Evolutionary conservation across 2,329 filamentous ascomycete species (phyloP), one percentile per base, ranked within the genome.

Genomic region (Dendrostoma leiphaemia): DNA sequence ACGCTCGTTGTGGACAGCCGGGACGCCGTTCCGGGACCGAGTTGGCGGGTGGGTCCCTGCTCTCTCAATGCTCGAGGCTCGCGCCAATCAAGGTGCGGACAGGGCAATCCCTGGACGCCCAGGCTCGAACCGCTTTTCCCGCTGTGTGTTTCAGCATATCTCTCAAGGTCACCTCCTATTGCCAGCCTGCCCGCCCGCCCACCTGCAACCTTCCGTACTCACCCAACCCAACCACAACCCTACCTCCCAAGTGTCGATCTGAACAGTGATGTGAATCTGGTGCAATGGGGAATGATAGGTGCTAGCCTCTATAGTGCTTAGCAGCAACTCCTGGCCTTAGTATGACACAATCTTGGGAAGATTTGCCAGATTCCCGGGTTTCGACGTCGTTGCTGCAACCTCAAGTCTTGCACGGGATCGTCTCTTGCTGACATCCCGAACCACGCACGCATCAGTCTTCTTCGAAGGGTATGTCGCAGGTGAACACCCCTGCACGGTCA

Each of bases 401-500:
- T n/a, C n/a, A n/a, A 17, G 10, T 37, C 23, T 23, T 37, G 45
- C 31, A 37, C 32, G 32, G 45, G 31, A 48, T 37, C 31, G 21
- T 17, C 23, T 23, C 34, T 26, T 19, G 24, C 29, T 23, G 35
- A 31, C 12, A 53, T 46, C 54, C n/a, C 50, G 50, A 47, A 21
- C 49, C 54, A 51, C 41, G 23, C n/a, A n/a, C n/a, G n/a, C n/a
- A 35, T 35, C 17, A 29, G 29, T 48, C 40, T 40, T 32, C 40
- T 31, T 21, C 44, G 17, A 43, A 32, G 40, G 29, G 21, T 50
- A n/a, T 37, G 31, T 53, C 51, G 41, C 46, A 31, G 38, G 37
- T 24, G 23, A 31, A 48, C 13, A 23, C 48, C 53, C 53, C 53
- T 53, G 49, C 43, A 41, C 23, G 32, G 38, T 35, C 43, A 45